phyloP scores from a whole-genome alignment of 176 grass and related monocot species.

The Zoysia pacifica region DNA sequence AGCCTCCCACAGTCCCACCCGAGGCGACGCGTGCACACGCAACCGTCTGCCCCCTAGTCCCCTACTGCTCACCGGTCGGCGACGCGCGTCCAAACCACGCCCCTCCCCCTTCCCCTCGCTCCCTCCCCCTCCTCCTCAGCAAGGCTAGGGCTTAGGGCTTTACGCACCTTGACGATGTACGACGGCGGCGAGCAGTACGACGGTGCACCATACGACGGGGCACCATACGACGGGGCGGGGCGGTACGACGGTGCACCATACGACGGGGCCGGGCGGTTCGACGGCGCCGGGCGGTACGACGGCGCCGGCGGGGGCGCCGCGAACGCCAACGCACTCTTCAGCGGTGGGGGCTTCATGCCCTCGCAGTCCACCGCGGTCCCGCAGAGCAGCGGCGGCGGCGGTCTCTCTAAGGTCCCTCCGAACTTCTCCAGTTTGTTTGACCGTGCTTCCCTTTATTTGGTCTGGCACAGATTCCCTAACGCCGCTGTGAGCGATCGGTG shows the following conservation, averaged over 20 bases:
- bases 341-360: slow-evolving; percentile 92
- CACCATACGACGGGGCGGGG: no score
- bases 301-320: slow-evolving; percentile 19
- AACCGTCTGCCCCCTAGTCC: no score
- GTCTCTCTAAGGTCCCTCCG: slow-evolving; percentile 52
- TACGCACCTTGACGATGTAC: slow-evolving; percentile 46
- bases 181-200: slow-evolving; percentile 1
- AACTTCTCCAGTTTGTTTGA: not conserved
- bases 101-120: no score
- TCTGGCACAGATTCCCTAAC: slow-evolving; percentile 7
- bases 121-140: not conserved
- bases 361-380: slow-evolving; percentile 66
- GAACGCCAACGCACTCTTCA: slow-evolving; percentile 57
- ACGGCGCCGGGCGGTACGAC: no score
- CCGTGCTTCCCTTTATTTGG: not conserved
- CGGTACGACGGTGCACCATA: no score
- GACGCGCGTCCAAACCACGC: no score
- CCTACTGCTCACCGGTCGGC: no score
- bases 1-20: no score
- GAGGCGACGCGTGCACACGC: no score
- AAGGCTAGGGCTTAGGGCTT: slow-evolving; percentile 58
- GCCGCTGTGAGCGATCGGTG: not conserved
- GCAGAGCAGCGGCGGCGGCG: slow-evolving; percentile 40
- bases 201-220: no score
- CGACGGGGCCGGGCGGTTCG: no score